Conservation (phyloP, 257 asterid genomes). For the Plantago ovata region DNA sequence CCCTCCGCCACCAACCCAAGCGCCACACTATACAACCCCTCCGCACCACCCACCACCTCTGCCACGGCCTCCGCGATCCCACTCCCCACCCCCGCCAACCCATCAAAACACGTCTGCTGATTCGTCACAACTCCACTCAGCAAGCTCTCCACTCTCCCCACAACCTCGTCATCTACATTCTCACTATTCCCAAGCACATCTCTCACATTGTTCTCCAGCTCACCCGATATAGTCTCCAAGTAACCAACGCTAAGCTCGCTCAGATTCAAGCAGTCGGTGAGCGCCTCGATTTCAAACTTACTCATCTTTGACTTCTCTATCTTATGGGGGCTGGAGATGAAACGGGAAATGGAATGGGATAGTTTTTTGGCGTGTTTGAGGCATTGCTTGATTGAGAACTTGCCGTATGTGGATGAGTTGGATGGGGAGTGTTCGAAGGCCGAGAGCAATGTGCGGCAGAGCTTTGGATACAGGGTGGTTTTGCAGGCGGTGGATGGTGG, state of each 20-base stretch:
- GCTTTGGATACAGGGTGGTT: conserved; percentile 34
- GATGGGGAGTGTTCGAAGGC: conserved; percentile 26
- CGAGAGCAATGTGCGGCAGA: conserved; percentile 34
- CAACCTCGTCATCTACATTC: conserved; percentile 17
- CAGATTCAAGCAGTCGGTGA: conserved; percentile 33
- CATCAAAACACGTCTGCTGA: conserved; percentile 43
- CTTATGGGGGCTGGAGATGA: conserved; percentile 12
- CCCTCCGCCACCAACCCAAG: conserved; percentile 40
- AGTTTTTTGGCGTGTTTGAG: conserved; percentile 24
- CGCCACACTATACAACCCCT: conserved; percentile 29
- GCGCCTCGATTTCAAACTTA: conserved; percentile 24
- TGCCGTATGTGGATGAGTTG: conserved; percentile 21
- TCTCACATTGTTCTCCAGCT: conserved; percentile 15
- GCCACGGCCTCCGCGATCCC: conserved; percentile 20
- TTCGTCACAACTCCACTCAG: conserved; percentile 48
- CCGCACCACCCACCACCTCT: conserved; percentile 25
- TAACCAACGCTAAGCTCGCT: conserved; percentile 29
- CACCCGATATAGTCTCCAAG: conserved; percentile 18
- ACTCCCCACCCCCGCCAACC: conserved; percentile 32
- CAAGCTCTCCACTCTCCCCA: conserved; percentile 30
- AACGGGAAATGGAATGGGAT: conserved; percentile 20
- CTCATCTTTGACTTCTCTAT: conserved; percentile 11
- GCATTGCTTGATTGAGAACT: conserved; percentile 32
- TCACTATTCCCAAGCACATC: too few species aligned
- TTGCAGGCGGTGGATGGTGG: conserved; percentile 33